Evolutionary conservation across 2,329 filamentous ascomycete genomes (phyloP).

Genomic region (Rhytidhysteron rufulum): DNA sequence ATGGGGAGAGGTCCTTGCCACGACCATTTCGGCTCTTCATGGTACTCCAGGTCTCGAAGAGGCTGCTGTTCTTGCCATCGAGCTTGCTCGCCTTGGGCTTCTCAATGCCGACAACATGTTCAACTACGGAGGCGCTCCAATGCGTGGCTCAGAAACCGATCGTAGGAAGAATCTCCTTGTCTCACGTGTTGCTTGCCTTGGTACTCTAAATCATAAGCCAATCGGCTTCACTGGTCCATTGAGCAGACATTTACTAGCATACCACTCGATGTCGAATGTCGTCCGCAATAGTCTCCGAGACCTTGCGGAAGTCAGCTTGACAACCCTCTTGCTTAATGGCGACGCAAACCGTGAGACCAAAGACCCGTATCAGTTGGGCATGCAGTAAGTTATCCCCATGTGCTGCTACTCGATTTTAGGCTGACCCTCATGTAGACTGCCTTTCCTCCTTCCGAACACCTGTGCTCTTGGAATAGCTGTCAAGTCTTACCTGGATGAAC

Average conservation of each 20-base stretch:
- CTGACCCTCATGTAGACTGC: constrained; percentile 41
- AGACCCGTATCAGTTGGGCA: constrained; percentile 60
- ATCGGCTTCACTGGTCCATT: constrained; percentile 94
- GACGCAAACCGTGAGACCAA: constrained; percentile 67
- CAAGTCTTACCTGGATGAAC: constrained; percentile 73
- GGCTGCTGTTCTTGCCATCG: constrained; percentile 75
- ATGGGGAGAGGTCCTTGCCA: constrained; percentile 78
- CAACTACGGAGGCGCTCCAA: constrained; percentile 55
- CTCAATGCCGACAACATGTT: constrained; percentile 69
- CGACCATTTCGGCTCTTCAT: constrained; percentile 64
- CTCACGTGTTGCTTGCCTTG: constrained; percentile 78
- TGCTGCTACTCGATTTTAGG: constrained; percentile 35
- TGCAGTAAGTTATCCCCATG: constrained; percentile 55
- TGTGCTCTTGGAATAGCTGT: constrained; percentile 75
- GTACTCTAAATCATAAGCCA: constrained; percentile 74
- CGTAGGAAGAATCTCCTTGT: constrained; percentile 76
- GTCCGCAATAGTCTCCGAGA: constrained; percentile 78
- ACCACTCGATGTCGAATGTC: constrained; percentile 76
- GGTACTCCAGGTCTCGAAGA: constrained; percentile 62
- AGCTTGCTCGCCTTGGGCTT: constrained; percentile 75
- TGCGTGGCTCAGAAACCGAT: constrained; percentile 65
- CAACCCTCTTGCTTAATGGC: constrained; percentile 74
- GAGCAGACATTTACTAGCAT: constrained; percentile 82
- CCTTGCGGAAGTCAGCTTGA: constrained; percentile 76
- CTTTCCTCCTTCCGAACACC: constrained; percentile 67